These are phyloP conservation scores for Aspergillus ibericus DNA, from an alignment of 2,329 filamentous ascomycete species.

Conservation along the genomic window DNA sequence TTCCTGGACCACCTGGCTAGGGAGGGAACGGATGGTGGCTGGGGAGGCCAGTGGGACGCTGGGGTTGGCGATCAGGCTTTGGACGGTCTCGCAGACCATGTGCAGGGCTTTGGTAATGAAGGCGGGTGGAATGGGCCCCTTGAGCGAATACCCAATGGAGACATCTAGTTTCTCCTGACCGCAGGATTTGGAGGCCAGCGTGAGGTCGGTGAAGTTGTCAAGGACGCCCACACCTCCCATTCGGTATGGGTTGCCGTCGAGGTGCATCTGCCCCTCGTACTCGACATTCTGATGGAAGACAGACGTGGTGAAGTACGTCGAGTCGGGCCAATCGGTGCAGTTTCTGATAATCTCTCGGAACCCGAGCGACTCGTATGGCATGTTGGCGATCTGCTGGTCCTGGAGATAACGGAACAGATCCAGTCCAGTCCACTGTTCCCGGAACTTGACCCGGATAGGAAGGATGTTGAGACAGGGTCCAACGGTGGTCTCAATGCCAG, in stretches of 20 bases:
- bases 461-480: conserved; percentile 69
- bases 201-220: conserved; percentile 43
- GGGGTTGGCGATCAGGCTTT: conserved; percentile 39
- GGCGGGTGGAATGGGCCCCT: conserved; percentile 32
- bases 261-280: conserved; percentile 36
- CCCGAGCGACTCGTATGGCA: conserved; percentile 57
- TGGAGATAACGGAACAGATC: conserved; percentile 58
- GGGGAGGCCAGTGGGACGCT: conserved; percentile 35
- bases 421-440: conserved; percentile 50
- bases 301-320: conserved; percentile 43
- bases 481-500: conserved; percentile 57
- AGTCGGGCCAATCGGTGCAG: conserved; percentile 45
- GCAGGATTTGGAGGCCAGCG: conserved; percentile 39
- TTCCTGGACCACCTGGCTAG: conserved; percentile 32
- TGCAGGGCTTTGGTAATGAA: conserved; percentile 40
- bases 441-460: conserved; percentile 61
- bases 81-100: conserved; percentile 41
- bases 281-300: conserved; percentile 43
- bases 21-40: conserved; percentile 32
- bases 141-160: conserved; percentile 40
- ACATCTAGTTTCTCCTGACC: conserved; percentile 36
- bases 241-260: conserved; percentile 40
- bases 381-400: conserved; percentile 58
- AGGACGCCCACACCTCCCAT: conserved; percentile 42
- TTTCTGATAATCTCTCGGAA: conserved; percentile 54